A percentile compares a stretch with the other conserved stretches of the same genome.
These are phyloP conservation scores for Trichoderma citrinoviride DNA, from an alignment of 2,329 filamentous ascomycete genomes.

Conservation along the genomic window DNA sequence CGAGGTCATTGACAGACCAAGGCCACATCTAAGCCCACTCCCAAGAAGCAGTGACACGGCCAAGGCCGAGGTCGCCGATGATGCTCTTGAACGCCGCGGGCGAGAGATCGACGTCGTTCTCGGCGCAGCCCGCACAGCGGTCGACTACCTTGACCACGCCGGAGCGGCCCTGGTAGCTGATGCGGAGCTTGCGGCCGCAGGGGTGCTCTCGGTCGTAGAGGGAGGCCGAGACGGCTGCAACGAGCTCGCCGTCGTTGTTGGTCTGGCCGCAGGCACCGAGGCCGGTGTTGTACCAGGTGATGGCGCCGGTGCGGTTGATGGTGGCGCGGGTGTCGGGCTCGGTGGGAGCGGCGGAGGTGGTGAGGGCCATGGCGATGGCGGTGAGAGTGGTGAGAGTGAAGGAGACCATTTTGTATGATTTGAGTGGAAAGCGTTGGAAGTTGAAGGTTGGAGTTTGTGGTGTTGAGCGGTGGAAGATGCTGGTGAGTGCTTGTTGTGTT, in stretches of 20 bases:
- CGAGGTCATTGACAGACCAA: too few relatives aligned
- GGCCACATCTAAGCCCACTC: slow-evolving; percentile 26
- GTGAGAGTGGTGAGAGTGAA: neutral
- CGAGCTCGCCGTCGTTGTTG: slow-evolving; percentile 52
- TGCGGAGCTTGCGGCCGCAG: slow-evolving; percentile 65
- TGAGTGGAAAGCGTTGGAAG: neutral
- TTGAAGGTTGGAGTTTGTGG: neutral
- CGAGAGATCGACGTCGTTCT: slow-evolving; percentile 50
- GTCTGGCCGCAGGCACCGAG: slow-evolving; percentile 68
- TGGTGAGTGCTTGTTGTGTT: neutral
- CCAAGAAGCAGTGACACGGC: slow-evolving; percentile 30
- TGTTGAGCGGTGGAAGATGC: neutral
- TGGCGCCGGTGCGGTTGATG: slow-evolving; percentile 11
- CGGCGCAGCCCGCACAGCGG: slow-evolving; percentile 54
- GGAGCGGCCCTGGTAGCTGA: slow-evolving; percentile 46
- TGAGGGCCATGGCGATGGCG: slow-evolving; percentile 14
- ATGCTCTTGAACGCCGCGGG: slow-evolving; percentile 46
- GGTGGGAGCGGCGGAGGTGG: slow-evolving; percentile 16
- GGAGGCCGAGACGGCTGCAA: slow-evolving; percentile 66
- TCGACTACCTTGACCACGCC: slow-evolving; percentile 67
- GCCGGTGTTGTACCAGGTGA: slow-evolving; percentile 59
- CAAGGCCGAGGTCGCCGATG: slow-evolving; percentile 34
- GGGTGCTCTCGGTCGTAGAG: slow-evolving; percentile 60
- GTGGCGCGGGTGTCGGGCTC: neutral
- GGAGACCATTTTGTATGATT: slow-evolving; percentile 17